Conservation (phyloP, 805 yeast species). For the Pichia paraexigua region DNA sequence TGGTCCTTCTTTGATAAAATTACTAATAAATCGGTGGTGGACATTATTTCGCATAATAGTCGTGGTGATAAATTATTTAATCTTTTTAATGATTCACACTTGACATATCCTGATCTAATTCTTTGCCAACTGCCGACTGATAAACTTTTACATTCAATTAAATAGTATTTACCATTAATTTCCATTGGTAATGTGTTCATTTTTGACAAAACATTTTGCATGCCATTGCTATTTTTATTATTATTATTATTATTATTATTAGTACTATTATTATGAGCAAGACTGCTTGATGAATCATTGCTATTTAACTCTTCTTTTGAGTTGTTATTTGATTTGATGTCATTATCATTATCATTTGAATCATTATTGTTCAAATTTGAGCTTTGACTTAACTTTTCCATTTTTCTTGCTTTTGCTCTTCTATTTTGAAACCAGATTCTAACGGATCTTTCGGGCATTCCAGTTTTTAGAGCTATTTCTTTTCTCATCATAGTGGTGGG, state of each 20-base stretch:
- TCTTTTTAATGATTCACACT: slow-evolving; percentile 33
- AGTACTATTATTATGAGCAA: neutral
- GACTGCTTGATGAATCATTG: neutral
- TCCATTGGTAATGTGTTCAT: slow-evolving; percentile 36
- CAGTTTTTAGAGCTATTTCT: slow-evolving; percentile 60
- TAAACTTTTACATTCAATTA: slow-evolving; percentile 58
- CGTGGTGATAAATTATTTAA: slow-evolving; percentile 61
- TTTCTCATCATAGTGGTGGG: slow-evolving; percentile 69
- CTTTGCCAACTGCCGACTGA: slow-evolving; percentile 81
- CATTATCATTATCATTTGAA: neutral
- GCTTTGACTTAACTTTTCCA: slow-evolving; percentile 38
- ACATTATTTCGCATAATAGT: slow-evolving; percentile 55
- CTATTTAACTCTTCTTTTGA: neutral
- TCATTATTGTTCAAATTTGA: neutral
- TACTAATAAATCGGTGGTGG: slow-evolving; percentile 62
- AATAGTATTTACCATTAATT: slow-evolving; percentile 55
- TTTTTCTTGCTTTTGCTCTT: slow-evolving; percentile 68
- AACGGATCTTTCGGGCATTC: slow-evolving; percentile 81
- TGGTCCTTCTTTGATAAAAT: slow-evolving; percentile 60
- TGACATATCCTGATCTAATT: slow-evolving; percentile 53
- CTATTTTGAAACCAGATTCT: slow-evolving; percentile 91
- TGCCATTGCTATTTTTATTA: too few relatives aligned
- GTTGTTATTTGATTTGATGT: neutral
- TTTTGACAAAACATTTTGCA: slow-evolving; percentile 16
- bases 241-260: neutral